Conservation (phyloP, 352 stramenopile genomes). For the Phytophthora melonis region DNA sequence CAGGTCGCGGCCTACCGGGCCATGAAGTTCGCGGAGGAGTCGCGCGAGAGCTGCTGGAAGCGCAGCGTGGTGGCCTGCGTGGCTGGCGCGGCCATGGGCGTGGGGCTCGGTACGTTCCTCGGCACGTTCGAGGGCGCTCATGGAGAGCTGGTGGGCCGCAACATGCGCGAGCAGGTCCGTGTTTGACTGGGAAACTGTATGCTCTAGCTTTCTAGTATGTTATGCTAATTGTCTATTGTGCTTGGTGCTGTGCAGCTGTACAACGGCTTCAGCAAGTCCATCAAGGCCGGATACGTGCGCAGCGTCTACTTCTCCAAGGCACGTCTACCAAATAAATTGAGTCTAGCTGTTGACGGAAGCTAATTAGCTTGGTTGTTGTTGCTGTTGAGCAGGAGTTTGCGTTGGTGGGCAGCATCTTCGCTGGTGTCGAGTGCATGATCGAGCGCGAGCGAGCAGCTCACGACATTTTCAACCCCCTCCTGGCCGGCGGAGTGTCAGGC, state of each 20-base stretch:
- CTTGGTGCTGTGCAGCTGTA: conserved; percentile 60
- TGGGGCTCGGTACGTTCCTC: conserved; percentile 86
- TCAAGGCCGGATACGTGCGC: conserved; percentile 76
- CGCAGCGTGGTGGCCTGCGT: conserved; percentile 83
- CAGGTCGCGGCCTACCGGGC: conserved; percentile 56
- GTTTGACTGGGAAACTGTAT: not conserved
- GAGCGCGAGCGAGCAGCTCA: conserved; percentile 82
- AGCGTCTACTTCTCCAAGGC: conserved; percentile 91
- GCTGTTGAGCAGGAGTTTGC: conserved; percentile 72
- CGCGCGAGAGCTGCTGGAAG: conserved; percentile 86
- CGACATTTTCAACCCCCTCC: conserved; percentile 83
- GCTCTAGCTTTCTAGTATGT: not conserved
- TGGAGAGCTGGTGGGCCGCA: conserved; percentile 84
- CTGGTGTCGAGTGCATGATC: conserved; percentile 84
- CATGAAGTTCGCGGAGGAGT: conserved; percentile 83
- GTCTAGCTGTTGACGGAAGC: not conserved
- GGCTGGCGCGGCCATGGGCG: conserved; percentile 76
- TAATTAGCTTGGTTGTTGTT: conserved; percentile 1
- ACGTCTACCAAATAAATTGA: not conserved
- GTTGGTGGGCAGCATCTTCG: conserved; percentile 83
- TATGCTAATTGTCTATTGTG: conserved; percentile 3
- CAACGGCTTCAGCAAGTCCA: conserved; percentile 88
- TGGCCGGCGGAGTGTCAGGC: conserved; percentile 75
- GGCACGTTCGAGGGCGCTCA: conserved; percentile 90
- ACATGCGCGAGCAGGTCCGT: conserved; percentile 84